Percentiles rank a stretch among this genome's conserved stretches.
Evolutionary conservation across 805 yeast species (phyloP).

Genomic region (Pichia membranifaciens): DNA sequence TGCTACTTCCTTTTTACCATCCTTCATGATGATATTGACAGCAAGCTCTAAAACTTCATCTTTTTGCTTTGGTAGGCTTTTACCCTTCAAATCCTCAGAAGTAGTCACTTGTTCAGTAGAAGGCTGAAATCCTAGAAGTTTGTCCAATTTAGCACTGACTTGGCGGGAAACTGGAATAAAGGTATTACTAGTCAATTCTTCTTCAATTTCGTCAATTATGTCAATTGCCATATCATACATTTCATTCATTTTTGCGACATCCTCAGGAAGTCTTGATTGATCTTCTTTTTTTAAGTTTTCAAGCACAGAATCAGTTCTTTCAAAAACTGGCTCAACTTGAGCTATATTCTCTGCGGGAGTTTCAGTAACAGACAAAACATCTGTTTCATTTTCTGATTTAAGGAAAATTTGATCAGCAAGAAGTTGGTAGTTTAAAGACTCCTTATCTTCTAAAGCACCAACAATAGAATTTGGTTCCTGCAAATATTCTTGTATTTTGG

Average conservation of each 20-base stretch:
- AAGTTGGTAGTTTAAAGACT: conserved; percentile 20
- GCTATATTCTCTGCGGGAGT: not conserved
- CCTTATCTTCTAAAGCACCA: conserved; percentile 21
- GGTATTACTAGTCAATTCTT: conserved; percentile 24
- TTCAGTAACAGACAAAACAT: not conserved
- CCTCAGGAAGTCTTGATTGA: conserved; percentile 18
- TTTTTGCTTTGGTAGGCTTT: conserved; percentile 52
- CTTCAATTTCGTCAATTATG: conserved; percentile 26
- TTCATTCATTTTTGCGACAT: conserved; percentile 23
- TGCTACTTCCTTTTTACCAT: conserved; percentile 82
- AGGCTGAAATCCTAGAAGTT: conserved; percentile 44
- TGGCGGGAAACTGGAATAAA: conserved; percentile 19
- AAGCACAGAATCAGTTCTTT: conserved; percentile 10
- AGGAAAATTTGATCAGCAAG: conserved; percentile 12
- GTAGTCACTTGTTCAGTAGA: conserved; percentile 59
- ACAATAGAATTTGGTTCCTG: conserved; percentile 18
- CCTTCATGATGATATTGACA: conserved; percentile 84
- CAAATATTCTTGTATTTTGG: conserved; percentile 18
- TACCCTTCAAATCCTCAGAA: conserved; percentile 41
- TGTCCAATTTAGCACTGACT: conserved; percentile 15
- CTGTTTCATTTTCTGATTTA: conserved; percentile 4
- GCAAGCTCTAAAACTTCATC: conserved; percentile 75
- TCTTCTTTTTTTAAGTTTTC: conserved; percentile 20
- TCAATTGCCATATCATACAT: conserved; percentile 27
- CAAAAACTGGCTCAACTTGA: not conserved